Evolutionary conservation across 2,329 filamentous ascomycete genomes (phyloP).

Genomic region (Proliferodiscus dingleyae): DNA sequence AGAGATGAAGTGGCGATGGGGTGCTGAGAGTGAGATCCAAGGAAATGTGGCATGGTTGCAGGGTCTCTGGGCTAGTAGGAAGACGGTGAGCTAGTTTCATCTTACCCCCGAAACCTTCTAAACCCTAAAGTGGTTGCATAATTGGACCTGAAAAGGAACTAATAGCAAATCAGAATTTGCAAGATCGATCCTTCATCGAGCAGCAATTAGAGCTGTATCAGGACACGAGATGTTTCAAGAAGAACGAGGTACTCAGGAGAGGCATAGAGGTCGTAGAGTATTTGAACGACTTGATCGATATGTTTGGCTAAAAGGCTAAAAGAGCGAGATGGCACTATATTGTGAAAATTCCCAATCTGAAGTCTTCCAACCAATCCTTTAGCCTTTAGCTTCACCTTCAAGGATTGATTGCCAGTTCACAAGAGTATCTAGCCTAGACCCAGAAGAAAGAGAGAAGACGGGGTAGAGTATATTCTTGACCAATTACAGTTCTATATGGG

Average conservation of each 20-base stretch:
- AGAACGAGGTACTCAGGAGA: slow-evolving; percentile 29
- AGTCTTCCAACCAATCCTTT: too few species aligned
- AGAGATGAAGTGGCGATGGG: slow-evolving; percentile 23
- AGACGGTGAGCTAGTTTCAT: slow-evolving; percentile 20
- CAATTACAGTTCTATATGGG: too few species aligned
- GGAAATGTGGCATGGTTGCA: slow-evolving; percentile 27
- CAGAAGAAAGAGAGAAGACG: too few species aligned
- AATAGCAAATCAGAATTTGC: slow-evolving; percentile 23
- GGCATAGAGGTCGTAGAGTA: slow-evolving; percentile 33
- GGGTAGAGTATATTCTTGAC: too few species aligned
- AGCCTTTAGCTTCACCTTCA: too few species aligned
- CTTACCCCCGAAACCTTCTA: background rate
- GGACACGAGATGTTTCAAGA: slow-evolving; percentile 26
- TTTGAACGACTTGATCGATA: slow-evolving; percentile 32
- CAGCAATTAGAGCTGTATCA: slow-evolving; percentile 29
- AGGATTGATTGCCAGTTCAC: too few species aligned
- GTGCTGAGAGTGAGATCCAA: slow-evolving; percentile 18
- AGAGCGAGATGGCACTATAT: too few species aligned
- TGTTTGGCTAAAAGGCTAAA: slow-evolving; percentile 14
- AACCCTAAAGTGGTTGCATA: too few species aligned
- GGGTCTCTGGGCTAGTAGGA: slow-evolving; percentile 30
- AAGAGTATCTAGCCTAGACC: too few species aligned
- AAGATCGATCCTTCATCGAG: slow-evolving; percentile 31
- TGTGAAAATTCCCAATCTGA: too few species aligned
- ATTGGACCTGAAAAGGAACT: too few species aligned